Evolutionary conservation across 192 early-diverging fungal species (phyloP), one percentile per base, ranked within the genome.

Genomic region (Podila verticillata): DNA sequence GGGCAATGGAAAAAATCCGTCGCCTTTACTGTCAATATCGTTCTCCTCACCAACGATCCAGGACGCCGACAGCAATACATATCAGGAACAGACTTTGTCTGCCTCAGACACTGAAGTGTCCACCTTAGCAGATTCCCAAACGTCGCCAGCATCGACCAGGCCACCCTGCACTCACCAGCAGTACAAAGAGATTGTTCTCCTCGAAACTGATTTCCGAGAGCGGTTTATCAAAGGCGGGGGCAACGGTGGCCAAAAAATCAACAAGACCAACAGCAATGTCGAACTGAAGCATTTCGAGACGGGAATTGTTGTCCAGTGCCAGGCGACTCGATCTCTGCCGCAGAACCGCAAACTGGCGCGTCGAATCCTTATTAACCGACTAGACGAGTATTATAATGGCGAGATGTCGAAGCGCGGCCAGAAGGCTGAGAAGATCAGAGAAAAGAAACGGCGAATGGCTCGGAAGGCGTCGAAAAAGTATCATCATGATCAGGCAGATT

Each of bases 171-270:
- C 67, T 30, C 31, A 62, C 39, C 39, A 44, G 20, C 62, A 47
- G 10, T 72, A 83, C 56, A 74, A 82, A 51, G 84, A 84, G 58
- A 86, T 93, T 48, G 70, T 88, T 20, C 78, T 93, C 8, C 74
- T 87, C 49, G 91, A 92, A 22, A 81, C 87, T 3, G 92, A 95
- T 47, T 83, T 95, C n/a, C 85, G 89, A 34, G 93, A 95, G 65
- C 89, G 86, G 12, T 92, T 93, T 74, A 87, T 93, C 48, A 91
- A 91, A 19, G 93, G 93, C 7, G 90, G 91, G 57, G 93, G 93
- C 24, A 91, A 91, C 60, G 93, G 93, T 35, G 93, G 93, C 0
- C 93, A 95, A 70, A 92, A 92, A 70, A 87, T 95, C 48, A 95
- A 95, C 83, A 95, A 93, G 65, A 90, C 91, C 7, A 90, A 87